phyloP scores from a whole-genome alignment of 2,329 filamentous ascomycete genomes.

The Paradendryphiella salina region DNA sequence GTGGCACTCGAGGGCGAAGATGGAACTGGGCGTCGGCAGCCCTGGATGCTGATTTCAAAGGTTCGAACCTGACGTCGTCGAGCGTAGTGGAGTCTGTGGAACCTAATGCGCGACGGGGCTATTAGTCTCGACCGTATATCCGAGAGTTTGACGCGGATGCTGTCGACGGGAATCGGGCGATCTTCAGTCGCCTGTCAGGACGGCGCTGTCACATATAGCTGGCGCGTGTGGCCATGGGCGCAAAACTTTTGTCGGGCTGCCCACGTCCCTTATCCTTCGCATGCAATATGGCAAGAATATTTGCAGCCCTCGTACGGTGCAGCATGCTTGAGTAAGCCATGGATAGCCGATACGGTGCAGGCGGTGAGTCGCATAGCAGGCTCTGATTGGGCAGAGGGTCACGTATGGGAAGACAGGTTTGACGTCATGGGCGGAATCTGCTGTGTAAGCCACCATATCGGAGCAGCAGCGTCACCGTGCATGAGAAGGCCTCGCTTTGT shows the following conservation, averaged over 20 bases:
- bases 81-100: slow-evolving; percentile 11
- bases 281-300: slow-evolving; percentile 1
- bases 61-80: slow-evolving; percentile 13
- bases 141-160: slow-evolving; percentile 3
- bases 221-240: background rate
- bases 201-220: background rate
- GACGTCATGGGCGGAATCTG: slow-evolving; percentile 10
- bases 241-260: background rate
- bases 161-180: background rate
- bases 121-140: slow-evolving; percentile 6
- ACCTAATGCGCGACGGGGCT: slow-evolving; percentile 5
- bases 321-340: slow-evolving; percentile 11
- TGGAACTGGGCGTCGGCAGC: slow-evolving; percentile 1
- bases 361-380: background rate
- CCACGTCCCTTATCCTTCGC: background rate
- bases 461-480: slow-evolving; percentile 7
- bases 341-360: background rate
- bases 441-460: slow-evolving; percentile 5
- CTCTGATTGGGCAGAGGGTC: slow-evolving; percentile 1
- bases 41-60: background rate
- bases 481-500: background rate
- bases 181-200: background rate
- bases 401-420: background rate
- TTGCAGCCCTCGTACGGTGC: background rate
- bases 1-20: background rate